Conservation (phyloP, 176 grass and related monocot species). For the Echinochloa phyllopogon region DNA sequence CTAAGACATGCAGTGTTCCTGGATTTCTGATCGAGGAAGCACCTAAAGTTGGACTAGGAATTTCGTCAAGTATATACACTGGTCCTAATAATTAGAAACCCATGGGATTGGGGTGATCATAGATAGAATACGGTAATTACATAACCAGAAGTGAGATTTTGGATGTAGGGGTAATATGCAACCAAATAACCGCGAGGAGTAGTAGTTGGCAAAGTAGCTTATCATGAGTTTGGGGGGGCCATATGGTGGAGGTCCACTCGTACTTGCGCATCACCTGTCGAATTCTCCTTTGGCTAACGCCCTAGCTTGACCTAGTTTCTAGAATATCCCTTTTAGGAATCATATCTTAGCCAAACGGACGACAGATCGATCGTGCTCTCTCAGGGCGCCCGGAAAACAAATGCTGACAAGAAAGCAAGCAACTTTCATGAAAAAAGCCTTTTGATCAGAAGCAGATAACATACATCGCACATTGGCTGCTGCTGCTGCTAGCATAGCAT, state of each 20-base stretch:
- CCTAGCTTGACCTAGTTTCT: slow-evolving; percentile 45
- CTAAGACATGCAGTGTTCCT: too few species aligned
- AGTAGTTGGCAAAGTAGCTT: background rate
- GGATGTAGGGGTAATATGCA: background rate
- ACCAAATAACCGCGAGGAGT: background rate
- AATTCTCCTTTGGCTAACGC: background rate
- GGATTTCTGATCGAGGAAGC: too few species aligned
- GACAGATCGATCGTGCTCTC: slow-evolving; percentile 22
- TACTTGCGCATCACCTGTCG: slow-evolving; percentile 32
- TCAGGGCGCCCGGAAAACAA: background rate
- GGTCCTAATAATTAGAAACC: too few species aligned
- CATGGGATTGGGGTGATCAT: too few species aligned
- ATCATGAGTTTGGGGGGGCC: background rate
- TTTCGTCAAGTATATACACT: too few species aligned
- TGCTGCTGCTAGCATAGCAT: background rate
- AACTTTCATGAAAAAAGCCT: slow-evolving; percentile 25
- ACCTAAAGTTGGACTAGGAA: too few species aligned
- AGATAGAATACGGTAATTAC: too few species aligned
- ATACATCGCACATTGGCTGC: slow-evolving; percentile 24
- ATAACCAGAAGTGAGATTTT: background rate
- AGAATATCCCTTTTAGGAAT: slow-evolving; percentile 58
- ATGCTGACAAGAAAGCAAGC: slow-evolving; percentile 44
- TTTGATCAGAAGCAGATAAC: slow-evolving; percentile 40
- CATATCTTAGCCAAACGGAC: slow-evolving; percentile 45
- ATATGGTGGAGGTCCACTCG: slow-evolving; percentile 23